Percentiles rank a stretch among this genome's conserved stretches.
These are phyloP conservation scores for Mycosarcoma mackinlayi DNA, from an alignment of 1,284 basidiomycete genomes.

Conservation along the genomic window DNA sequence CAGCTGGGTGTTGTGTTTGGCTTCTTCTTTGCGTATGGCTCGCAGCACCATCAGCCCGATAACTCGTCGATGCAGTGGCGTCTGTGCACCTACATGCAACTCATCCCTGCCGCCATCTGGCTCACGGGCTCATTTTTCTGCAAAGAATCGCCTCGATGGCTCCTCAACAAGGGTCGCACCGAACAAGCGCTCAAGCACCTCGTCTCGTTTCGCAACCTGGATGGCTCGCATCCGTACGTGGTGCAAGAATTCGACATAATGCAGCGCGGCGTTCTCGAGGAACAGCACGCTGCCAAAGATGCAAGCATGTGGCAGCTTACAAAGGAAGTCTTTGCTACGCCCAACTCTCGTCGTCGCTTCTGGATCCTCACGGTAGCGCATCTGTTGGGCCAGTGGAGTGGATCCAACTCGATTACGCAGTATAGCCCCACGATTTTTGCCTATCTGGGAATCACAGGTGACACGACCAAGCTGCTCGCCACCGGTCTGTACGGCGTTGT, in stretches of 20 bases:
- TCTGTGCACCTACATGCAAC: slow-evolving; percentile 6
- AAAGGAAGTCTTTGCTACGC: slow-evolving; percentile 6
- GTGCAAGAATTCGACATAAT: slow-evolving; percentile 13
- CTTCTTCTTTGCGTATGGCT: slow-evolving; percentile 12
- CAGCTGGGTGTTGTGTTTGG: slow-evolving; percentile 10
- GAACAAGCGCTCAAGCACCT: slow-evolving; percentile 75
- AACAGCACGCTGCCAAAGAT: slow-evolving; percentile 3
- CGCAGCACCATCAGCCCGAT: slow-evolving; percentile 4
- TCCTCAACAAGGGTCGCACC: slow-evolving; percentile 77
- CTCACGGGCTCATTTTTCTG: slow-evolving; percentile 70
- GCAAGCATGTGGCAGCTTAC: slow-evolving; percentile 2
- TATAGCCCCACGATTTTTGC: slow-evolving; percentile 13
- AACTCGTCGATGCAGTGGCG: slow-evolving; percentile 8
- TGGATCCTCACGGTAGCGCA: slow-evolving; percentile 5
- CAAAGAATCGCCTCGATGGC: slow-evolving; percentile 82
- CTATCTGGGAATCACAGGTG: slow-evolving; percentile 5
- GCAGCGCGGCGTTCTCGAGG: slow-evolving; percentile 1
- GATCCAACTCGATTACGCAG: slow-evolving; percentile 6
- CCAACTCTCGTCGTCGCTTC: slow-evolving; percentile 7
- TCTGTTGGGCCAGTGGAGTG: slow-evolving; percentile 10
- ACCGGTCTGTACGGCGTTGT: slow-evolving; percentile 6
- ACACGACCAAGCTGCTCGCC: slow-evolving; percentile 6
- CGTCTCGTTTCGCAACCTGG: slow-evolving; percentile 6
- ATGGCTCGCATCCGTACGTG: slow-evolving; percentile 1
- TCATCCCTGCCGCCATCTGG: slow-evolving; percentile 56